Base-by-base conservation (phyloP, 371 early-diverging fungal genomes). In the Syncephalis fuscata region DNA sequence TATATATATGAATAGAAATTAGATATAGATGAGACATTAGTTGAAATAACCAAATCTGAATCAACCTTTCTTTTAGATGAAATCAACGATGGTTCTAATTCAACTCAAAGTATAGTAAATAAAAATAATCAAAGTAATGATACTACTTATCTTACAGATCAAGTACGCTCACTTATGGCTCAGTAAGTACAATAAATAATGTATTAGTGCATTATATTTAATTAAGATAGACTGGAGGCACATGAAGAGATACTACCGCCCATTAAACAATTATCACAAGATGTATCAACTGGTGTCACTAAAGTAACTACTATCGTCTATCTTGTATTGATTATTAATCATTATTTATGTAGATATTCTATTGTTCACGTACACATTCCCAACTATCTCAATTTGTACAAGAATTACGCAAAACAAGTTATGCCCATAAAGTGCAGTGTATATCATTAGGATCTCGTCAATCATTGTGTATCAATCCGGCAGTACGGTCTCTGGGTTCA, bases 321-420 rank as follows among this genome's bases (percentile, higher is more conserved):
- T 9, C 52, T 41, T 1, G 17, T 16, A 4, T 68, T 63, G 17
- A 59, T 70, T 8, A 58, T 65, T 20, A 66, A 67, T 19, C 56
- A 64, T 19, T 7, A 26, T 22, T 19, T 16, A 10, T 42, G 32
- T 59, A 80, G 70, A 77, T 89, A 10, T 75, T 71, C 52, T 88
- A 85, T 56, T 78, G 80, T 20, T 89, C 88, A 10, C 72, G 89
- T 44, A 89, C 95, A 15, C 97, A 96, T 61, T 92, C 92, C 3
- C 99, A 98, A 61, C 61, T 97, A 8, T 67, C 78, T 11, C 99
- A 98, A 53, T 85, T 96, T 53, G 68, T 95, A 0, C 63, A 71
- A 41, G 93, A 97, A 60, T 53, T 95, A 1, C 71, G 76, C 55
- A 88, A 82, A 54, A 92, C 97, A 2, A 53, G 51, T 3, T 88